Percentiles rank a stretch among this genome's conserved stretches.
Conservation (phyloP, 2,329 filamentous ascomycete genomes). For the Bretziella fagacearum region DNA sequence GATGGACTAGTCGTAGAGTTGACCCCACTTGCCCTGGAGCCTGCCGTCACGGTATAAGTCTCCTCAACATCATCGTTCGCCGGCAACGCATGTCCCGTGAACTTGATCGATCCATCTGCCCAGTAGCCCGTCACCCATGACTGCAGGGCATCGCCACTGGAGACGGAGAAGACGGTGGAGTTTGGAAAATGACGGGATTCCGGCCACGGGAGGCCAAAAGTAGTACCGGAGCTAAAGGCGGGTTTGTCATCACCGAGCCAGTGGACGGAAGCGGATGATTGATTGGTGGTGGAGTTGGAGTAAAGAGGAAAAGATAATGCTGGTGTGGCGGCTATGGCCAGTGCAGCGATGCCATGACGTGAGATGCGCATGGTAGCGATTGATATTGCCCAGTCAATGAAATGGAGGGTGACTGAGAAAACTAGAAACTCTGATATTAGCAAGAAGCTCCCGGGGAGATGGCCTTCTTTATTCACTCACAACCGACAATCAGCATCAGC, state of each 20-base stretch:
- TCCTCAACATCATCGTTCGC: conserved; percentile 25
- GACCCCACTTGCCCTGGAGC: background rate
- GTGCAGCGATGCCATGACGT: background rate
- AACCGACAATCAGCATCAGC: too few relatives aligned
- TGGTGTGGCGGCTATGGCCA: background rate
- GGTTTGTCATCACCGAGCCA: conserved; percentile 27
- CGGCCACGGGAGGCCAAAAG: conserved; percentile 30
- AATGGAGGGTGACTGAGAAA: too few relatives aligned
- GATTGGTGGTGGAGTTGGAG: conserved; percentile 5
- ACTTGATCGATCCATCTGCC: conserved; percentile 44
- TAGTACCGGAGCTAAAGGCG: conserved; percentile 22
- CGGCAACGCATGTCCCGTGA: conserved; percentile 40
- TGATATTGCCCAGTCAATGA: too few relatives aligned
- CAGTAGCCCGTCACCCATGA: conserved; percentile 43
- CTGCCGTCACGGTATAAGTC: conserved; percentile 25
- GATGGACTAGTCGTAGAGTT: conserved; percentile 5
- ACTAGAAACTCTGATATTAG: too few relatives aligned
- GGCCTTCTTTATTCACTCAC: too few relatives aligned
- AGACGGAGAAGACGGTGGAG: conserved; percentile 23
- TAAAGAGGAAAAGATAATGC: conserved; percentile 1
- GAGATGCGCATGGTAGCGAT: too few relatives aligned
- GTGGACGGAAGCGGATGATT: conserved; percentile 17
- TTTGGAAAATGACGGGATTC: conserved; percentile 24
- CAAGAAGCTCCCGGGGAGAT: too few relatives aligned
- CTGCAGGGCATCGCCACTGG: conserved; percentile 21